Evolutionary conservation across 768 basidiomycete genomes (phyloP), one percentile per base, ranked within the genome.

Genomic region (Pisolithus orientalis): DNA sequence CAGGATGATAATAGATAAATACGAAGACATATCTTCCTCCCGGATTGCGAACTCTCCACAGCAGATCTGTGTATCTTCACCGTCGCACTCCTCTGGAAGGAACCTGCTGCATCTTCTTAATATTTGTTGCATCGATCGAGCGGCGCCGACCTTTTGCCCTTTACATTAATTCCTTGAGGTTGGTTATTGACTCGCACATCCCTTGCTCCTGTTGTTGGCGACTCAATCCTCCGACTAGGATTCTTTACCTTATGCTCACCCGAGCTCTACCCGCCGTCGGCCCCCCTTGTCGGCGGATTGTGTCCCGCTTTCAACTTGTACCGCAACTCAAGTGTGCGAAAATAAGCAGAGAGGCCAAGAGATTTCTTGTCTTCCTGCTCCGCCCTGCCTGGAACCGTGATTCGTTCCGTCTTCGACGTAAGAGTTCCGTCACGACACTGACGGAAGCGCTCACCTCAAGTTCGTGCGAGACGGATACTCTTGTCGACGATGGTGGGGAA

Each of bases 351-450:
- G 53, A 56, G 21, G 56, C 53, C n/a, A 62, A 55, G 37, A 37
- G 55, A 7, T 43, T 53, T 25, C 43, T 64, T 49, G 53, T 52
- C 38, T 45, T 65, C 53, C 52, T 66, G 27, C 50, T 66, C 16
- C 60, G 57, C 9, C 57, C 67, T 17, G 56, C 65, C 7, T 67
- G 57, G 57, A 69, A 55, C 14, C 47, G 55, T 1, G 51, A 46
- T 3, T 24, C 57, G 16, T 50, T 45, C 40, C 53, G 57, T 28
- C 47, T n/a, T 13, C 47, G 52, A n/a, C 49, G 44, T 17, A 32
- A 24, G 2, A 8, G 39, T 8, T 28, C 42, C 17, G 28, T n/a
- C 7, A 34, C 28, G 9, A 29, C 48, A 21, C 11, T 29, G 43
- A 28, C 34, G 11, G 21, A 17, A 21, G 42, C 44, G n/a, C 6